Percentiles rank a stretch among this genome's conserved stretches.
These are phyloP conservation scores for Cladosporium sp. DNA, from an alignment of 2,329 filamentous ascomycete genomes.

Conservation along the genomic window DNA sequence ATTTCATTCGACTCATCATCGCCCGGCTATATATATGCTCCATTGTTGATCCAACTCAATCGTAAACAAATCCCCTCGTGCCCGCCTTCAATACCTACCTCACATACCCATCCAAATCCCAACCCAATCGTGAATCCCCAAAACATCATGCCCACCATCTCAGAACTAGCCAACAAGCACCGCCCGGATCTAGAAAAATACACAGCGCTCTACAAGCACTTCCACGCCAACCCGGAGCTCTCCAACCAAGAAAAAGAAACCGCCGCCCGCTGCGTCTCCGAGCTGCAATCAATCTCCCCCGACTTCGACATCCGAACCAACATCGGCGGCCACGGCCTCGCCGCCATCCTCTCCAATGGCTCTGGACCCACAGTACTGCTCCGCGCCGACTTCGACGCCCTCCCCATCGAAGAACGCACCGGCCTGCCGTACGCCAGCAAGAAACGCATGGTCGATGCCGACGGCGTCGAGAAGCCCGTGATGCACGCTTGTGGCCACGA, in stretches of 20 bases:
- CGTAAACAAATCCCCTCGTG: too few species aligned
- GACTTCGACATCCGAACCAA: slow-evolving; percentile 43
- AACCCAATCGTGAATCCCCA: not conserved
- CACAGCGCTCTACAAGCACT: slow-evolving; percentile 53
- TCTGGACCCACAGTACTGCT: slow-evolving; percentile 52
- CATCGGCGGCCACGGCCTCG: slow-evolving; percentile 57
- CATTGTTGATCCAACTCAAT: too few species aligned
- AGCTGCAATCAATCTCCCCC: slow-evolving; percentile 33
- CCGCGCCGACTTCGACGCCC: slow-evolving; percentile 58
- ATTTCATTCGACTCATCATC: not conserved
- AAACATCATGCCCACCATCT: slow-evolving; percentile 21
- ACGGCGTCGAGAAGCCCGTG: slow-evolving; percentile 49
- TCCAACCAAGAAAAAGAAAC: slow-evolving; percentile 54
- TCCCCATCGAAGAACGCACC: slow-evolving; percentile 55
- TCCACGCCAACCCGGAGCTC: slow-evolving; percentile 57
- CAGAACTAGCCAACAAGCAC: slow-evolving; percentile 24
- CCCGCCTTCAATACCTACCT: too few species aligned
- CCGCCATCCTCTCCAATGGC: slow-evolving; percentile 54
- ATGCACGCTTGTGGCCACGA: slow-evolving; percentile 70
- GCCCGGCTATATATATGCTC: too few species aligned
- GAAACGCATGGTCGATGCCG: slow-evolving; percentile 38
- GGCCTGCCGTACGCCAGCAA: slow-evolving; percentile 53
- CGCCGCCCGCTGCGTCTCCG: slow-evolving; percentile 41
- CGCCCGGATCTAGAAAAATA: slow-evolving; percentile 42
- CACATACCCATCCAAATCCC: too few species aligned